These are phyloP conservation scores for Penicillium sp. DNA, from an alignment of 2,329 filamentous ascomycete species.

Conservation along the genomic window DNA sequence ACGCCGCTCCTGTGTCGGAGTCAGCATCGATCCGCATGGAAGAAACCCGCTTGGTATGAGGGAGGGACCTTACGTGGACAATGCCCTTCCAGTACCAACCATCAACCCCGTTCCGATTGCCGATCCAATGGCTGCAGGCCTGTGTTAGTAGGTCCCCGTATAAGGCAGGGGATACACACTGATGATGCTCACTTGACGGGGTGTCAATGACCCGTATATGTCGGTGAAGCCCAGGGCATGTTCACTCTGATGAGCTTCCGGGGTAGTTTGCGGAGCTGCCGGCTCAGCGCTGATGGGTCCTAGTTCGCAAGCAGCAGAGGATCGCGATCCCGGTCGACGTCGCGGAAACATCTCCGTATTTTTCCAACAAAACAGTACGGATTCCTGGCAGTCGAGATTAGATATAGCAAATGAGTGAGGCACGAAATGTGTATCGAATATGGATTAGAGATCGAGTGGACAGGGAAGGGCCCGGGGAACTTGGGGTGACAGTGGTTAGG, in stretches of 20 bases:
- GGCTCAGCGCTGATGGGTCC: background rate
- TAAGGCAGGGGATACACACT: constrained; percentile 16
- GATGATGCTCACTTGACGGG: constrained; percentile 23
- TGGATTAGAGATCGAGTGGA: background rate
- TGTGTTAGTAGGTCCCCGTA: background rate
- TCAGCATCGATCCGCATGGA: background rate
- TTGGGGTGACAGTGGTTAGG: background rate
- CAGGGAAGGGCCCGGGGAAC: too few species aligned
- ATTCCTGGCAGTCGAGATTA: too few species aligned
- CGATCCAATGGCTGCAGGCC: constrained; percentile 27
- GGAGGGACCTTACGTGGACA: constrained; percentile 25
- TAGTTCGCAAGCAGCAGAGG: background rate
- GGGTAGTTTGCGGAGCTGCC: background rate
- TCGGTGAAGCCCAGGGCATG: constrained; percentile 18
- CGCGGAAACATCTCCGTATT: background rate
- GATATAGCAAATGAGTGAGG: background rate
- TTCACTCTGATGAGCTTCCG: background rate
- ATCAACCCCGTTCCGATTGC: constrained; percentile 34
- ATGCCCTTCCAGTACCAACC: constrained; percentile 28
- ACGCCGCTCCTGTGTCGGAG: constrained; percentile 26
- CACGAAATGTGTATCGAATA: background rate
- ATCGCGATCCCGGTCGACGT: background rate
- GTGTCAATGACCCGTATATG: constrained; percentile 19
- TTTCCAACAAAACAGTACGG: background rate
- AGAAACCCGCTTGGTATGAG: background rate